Conservation (phyloP, 768 basidiomycete genomes). For the Trametes elegans region DNA sequence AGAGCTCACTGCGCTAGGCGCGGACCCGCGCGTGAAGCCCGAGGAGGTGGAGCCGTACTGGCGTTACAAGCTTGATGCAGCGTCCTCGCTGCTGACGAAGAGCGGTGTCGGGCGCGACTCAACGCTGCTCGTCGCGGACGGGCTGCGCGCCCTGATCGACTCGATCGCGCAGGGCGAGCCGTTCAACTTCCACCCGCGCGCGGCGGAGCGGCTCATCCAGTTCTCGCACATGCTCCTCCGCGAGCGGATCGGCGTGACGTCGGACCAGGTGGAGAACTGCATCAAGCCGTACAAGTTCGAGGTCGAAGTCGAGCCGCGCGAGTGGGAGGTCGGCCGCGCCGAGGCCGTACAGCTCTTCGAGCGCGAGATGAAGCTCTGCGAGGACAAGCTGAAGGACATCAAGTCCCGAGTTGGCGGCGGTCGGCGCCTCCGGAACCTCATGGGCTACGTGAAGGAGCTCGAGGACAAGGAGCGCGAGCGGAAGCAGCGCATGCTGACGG, state of each 20-base stretch:
- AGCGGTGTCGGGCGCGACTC: conserved; percentile 94
- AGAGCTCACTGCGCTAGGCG: conserved; percentile 70
- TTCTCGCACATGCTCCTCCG: conserved; percentile 92
- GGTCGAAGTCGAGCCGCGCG: conserved; percentile 87
- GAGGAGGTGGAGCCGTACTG: conserved; percentile 88
- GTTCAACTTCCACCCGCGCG: conserved; percentile 85
- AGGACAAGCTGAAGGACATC: conserved; percentile 84
- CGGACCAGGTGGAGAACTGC: conserved; percentile 98
- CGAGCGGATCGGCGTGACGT: conserved; percentile 91
- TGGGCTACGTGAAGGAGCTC: conserved; percentile 76
- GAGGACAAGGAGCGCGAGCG: conserved; percentile 76
- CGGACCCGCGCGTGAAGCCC: conserved; percentile 65
- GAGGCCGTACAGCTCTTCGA: conserved; percentile 78
- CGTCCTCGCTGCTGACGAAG: conserved; percentile 90
- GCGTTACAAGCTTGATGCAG: conserved; percentile 95
- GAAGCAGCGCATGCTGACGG: conserved; percentile 49
- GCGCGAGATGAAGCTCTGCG: conserved; percentile 81
- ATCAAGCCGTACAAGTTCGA: conserved; percentile 99
- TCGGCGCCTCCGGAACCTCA: conserved; percentile 70
- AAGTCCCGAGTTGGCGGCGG: conserved; percentile 85
- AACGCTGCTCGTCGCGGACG: conserved; percentile 92
- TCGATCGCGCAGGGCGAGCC: conserved; percentile 87
- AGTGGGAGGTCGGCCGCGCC: conserved; percentile 87
- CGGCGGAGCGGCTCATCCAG: conserved; percentile 85
- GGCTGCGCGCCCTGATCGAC: conserved; percentile 85